Base-by-base conservation (phyloP, 768 basidiomycete genomes). In the Podaxis mareebaensis region DNA sequence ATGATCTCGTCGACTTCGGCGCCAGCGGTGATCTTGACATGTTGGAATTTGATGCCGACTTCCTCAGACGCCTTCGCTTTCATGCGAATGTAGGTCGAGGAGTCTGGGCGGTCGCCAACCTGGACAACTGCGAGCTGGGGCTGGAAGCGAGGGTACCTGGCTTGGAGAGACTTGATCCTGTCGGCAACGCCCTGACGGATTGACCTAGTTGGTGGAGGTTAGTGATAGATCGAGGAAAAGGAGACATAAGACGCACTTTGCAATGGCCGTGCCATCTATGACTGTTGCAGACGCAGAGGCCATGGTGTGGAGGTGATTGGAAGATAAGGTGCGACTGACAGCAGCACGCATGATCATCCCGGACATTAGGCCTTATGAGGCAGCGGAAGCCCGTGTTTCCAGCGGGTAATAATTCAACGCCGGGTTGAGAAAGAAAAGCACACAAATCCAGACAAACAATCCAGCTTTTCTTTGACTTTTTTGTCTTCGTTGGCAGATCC, bases 61-160 rank as follows among this genome's bases (percentile, higher is more conserved):
- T 99, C 94, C 69, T 94, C 87, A 11, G 95, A 92, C 11, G 97
- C 97, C 76, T 96, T 98, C 48, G 86, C 82, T 78, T 99, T 99
- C 96, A 99, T 99, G 71, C 94, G 93, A 67, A 99, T 89, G 77
- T 99, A 99, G 46, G 90, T 89, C 20, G 82, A 79, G 4, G 96
- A 99, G 74, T 98, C 96, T 22, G 94, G 88, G 63, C 93, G 90
- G 33, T 89, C 86, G 59, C 97, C 97, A 56, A 94, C 95, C 77
- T 99, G 97, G 51, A 99, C 85, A 76, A 99, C 94, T 68, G 87
- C 92, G 17, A 99, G 85, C 73, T 89, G 87, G 12, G 97, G 92
- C 70, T 89, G 85, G 81, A 99, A 99, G 22, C 91, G 90, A n/a
- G 96, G 92, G 74, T 84, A 88, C 65, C 78, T 81, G 3, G 83